These are phyloP conservation scores for Aspergillus sp. DNA, from an alignment of 2,329 filamentous ascomycete species.

Conservation along the genomic window DNA sequence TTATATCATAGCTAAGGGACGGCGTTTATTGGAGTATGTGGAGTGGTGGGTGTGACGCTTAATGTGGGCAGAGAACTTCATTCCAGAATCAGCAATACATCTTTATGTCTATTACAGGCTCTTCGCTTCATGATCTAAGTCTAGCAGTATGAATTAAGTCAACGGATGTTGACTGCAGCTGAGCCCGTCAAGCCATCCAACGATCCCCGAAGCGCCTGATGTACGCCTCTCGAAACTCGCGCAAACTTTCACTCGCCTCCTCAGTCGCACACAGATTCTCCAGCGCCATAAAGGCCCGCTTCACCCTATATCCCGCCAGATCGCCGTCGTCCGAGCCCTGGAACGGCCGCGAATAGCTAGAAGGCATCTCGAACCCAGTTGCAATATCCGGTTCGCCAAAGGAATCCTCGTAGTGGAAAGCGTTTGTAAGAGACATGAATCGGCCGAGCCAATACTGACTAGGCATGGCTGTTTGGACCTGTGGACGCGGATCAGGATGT, in stretches of 20 bases:
- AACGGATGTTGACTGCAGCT: background rate
- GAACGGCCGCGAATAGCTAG: slow-evolving; percentile 26
- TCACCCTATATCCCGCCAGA: slow-evolving; percentile 30
- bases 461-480: slow-evolving; percentile 33
- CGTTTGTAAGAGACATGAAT: slow-evolving; percentile 36
- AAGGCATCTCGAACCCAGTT: slow-evolving; percentile 32
- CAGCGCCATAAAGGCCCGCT: slow-evolving; percentile 40
- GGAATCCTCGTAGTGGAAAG: slow-evolving; percentile 38
- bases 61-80: background rate
- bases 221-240: slow-evolving; percentile 35
- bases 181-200: slow-evolving; percentile 22
- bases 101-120: background rate
- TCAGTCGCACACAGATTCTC: slow-evolving; percentile 38
- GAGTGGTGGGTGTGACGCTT: slow-evolving; percentile 1
- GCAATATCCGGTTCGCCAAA: slow-evolving; percentile 34
- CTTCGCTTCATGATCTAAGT: background rate
- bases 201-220: slow-evolving; percentile 26
- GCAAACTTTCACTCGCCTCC: slow-evolving; percentile 41
- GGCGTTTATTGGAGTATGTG: slow-evolving; percentile 10
- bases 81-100: background rate
- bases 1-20: slow-evolving; percentile 5
- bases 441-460: slow-evolving; percentile 38
- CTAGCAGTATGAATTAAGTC: background rate
- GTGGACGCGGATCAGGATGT: slow-evolving; percentile 4
- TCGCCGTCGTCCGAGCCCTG: slow-evolving; percentile 18